phyloP scores from a whole-genome alignment of 768 basidiomycete genomes.

The Erythrobasidium yunnanense region DNA sequence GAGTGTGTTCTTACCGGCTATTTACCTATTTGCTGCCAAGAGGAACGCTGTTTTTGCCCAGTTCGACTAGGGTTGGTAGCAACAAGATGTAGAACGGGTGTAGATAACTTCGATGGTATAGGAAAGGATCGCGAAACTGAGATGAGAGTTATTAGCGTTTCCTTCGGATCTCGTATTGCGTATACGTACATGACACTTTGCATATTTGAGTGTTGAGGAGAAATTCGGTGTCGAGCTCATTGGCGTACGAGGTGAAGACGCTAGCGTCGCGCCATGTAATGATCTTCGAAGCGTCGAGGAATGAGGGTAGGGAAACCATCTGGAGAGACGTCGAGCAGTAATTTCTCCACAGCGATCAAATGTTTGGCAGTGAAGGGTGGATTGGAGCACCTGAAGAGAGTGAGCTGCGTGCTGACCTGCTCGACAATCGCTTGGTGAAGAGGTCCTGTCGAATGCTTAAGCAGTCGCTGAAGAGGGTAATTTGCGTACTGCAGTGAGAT shows the following conservation, averaged over 20 bases:
- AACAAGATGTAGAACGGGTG: too few species aligned
- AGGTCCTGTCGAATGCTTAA: slow-evolving; percentile 58
- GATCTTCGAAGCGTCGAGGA: slow-evolving; percentile 11
- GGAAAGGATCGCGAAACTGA: too few species aligned
- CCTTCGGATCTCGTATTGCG: too few species aligned
- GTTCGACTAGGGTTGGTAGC: too few species aligned
- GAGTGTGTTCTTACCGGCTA: too few species aligned
- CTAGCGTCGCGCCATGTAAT: slow-evolving; percentile 1
- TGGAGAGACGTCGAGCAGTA: slow-evolving; percentile 11
- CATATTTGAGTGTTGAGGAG: too few species aligned
- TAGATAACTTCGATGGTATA: too few species aligned
- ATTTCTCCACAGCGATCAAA: slow-evolving; percentile 48
- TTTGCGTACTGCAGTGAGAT: slow-evolving; percentile 48
- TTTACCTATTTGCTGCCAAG: too few species aligned
- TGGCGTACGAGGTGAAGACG: not conserved
- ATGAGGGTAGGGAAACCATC: slow-evolving; percentile 12
- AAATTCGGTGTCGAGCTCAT: too few species aligned
- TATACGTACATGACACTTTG: too few species aligned
- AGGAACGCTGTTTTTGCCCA: too few species aligned
- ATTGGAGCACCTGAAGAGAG: slow-evolving; percentile 55
- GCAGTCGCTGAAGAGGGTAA: slow-evolving; percentile 43
- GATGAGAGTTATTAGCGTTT: too few species aligned
- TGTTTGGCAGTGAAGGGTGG: slow-evolving; percentile 63
- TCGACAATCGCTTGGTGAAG: slow-evolving; percentile 57
- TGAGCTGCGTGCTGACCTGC: slow-evolving; percentile 57